These are phyloP conservation scores for Sarocladium kiliense DNA, from an alignment of 2,329 filamentous ascomycete species.

Conservation along the genomic window DNA sequence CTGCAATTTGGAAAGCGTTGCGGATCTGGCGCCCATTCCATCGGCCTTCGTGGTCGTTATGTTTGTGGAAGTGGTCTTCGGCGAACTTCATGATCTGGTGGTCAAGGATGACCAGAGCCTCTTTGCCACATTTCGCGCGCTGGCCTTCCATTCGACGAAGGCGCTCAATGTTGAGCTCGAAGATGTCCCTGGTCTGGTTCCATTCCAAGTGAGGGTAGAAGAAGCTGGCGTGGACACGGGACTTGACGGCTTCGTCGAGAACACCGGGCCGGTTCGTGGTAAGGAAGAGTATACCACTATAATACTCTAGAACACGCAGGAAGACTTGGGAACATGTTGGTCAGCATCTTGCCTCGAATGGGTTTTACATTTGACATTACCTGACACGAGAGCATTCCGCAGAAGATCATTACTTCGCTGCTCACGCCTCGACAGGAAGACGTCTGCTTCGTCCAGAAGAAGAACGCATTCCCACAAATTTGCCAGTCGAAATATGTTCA, in stretches of 20 bases:
- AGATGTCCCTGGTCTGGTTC: conserved; percentile 34
- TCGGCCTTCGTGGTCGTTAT: conserved; percentile 20
- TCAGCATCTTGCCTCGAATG: no score
- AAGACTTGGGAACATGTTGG: no score
- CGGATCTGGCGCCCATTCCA: conserved; percentile 35
- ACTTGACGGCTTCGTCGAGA: conserved; percentile 33
- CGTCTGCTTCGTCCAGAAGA: conserved; percentile 31
- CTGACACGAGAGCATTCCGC: no score
- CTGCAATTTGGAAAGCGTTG: conserved; percentile 30
- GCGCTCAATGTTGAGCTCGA: conserved; percentile 33
- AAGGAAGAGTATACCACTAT: conserved; percentile 28
- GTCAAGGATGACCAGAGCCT: conserved; percentile 29
- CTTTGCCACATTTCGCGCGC: conserved; percentile 28
- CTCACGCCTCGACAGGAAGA: conserved; percentile 25
- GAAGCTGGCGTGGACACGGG: conserved; percentile 23
- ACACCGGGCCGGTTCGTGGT: conserved; percentile 33
- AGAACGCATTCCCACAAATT: conserved; percentile 33
- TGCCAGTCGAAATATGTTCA: conserved; percentile 37
- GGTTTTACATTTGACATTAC: no score
- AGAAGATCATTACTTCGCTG: neutral
- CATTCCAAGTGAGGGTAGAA: conserved; percentile 27
- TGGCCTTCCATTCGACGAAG: conserved; percentile 30
- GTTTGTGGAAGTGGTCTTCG: conserved; percentile 24
- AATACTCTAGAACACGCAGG: conserved; percentile 27
- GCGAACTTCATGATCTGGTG: conserved; percentile 31